phyloP scores from a whole-genome alignment of 148 eudicot species.

The Dianthus caryophyllus region DNA sequence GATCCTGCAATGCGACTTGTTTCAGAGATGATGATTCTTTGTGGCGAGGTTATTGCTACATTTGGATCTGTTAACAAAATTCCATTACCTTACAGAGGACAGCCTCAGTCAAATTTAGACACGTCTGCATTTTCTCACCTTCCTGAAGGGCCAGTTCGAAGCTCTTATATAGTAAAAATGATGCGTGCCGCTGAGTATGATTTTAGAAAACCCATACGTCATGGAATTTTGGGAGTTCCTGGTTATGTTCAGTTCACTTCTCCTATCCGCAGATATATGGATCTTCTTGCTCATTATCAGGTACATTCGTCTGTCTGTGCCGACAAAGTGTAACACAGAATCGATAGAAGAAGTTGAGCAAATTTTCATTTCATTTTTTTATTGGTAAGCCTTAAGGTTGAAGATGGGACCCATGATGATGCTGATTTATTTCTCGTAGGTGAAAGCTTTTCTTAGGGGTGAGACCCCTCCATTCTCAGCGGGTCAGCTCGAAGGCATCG shows the following conservation, averaged over 20 bases:
- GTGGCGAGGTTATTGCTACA: conserved; percentile 92
- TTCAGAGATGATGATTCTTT: conserved; percentile 97
- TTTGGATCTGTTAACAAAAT: conserved; percentile 68
- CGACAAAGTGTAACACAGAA: not conserved
- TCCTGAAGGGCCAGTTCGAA: conserved; percentile 94
- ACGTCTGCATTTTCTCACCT: conserved; percentile 79
- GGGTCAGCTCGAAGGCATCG: conserved; percentile 81
- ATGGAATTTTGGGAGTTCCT: conserved; percentile 84
- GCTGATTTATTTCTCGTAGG: conserved; percentile 29
- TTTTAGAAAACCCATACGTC: conserved; percentile 86
- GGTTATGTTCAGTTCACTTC: conserved; percentile 99
- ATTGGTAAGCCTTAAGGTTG: not conserved
- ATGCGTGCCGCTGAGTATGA: conserved; percentile 97
- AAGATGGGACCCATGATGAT: not conserved
- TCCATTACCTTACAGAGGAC: conserved; percentile 84
- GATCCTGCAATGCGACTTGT: conserved; percentile 94
- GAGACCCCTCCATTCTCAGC: conserved; percentile 72
- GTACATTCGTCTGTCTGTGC: conserved; percentile 30
- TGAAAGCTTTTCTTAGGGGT: conserved; percentile 87
- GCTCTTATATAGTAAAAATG: conserved; percentile 63
- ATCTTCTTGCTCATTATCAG: conserved; percentile 99
- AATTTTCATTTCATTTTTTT: not conserved
- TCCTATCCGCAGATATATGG: conserved; percentile 97
- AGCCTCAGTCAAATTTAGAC: conserved; percentile 79
- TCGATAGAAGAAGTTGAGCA: not conserved